A percentile compares a stretch with the other conserved stretches of the same genome.
phyloP scores from a whole-genome alignment of 164 flowering plant species.

The Vitis labrusca region DNA sequence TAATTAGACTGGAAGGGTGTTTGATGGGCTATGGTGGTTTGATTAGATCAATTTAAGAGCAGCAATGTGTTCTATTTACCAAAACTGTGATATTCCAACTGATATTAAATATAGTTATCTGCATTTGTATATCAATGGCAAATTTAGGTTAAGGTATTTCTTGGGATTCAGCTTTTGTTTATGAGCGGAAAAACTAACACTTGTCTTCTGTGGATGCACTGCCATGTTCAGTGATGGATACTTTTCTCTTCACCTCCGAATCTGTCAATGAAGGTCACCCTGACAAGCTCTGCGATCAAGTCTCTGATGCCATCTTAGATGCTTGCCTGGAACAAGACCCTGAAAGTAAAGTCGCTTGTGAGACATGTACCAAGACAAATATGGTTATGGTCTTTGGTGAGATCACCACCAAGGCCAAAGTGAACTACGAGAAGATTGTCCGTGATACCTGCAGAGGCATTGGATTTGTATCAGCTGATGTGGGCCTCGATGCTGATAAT shows the following conservation, averaged over 20 bases:
- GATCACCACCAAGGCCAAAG: slow-evolving; percentile 26
- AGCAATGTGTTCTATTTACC: too few species aligned
- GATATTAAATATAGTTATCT: too few species aligned
- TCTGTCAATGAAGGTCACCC: slow-evolving; percentile 42
- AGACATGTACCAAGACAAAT: slow-evolving; percentile 28
- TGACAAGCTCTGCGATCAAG: slow-evolving; percentile 34
- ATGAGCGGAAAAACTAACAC: too few species aligned
- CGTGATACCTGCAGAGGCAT: slow-evolving; percentile 35
- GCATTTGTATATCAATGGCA: too few species aligned
- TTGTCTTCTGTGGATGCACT: too few species aligned
- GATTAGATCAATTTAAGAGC: too few species aligned
- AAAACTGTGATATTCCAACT: too few species aligned
- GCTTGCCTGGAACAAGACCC: slow-evolving; percentile 31
- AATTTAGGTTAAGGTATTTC: too few species aligned
- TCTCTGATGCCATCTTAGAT: slow-evolving; percentile 35
- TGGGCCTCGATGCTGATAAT: slow-evolving; percentile 36
- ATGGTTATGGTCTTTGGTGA: slow-evolving; percentile 27
- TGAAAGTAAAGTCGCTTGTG: slow-evolving; percentile 32
- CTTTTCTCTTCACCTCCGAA: slow-evolving; percentile 37
- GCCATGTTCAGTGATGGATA: slow-evolving; percentile 2
- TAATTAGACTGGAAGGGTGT: too few species aligned
- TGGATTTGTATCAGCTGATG: slow-evolving; percentile 26
- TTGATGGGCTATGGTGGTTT: too few species aligned
- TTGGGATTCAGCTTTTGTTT: too few species aligned
- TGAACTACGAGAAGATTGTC: slow-evolving; percentile 33